These are phyloP conservation scores for Yamadazyma blattariae DNA, from an alignment of 1,139 yeast genomes.

Conservation along the genomic window DNA sequence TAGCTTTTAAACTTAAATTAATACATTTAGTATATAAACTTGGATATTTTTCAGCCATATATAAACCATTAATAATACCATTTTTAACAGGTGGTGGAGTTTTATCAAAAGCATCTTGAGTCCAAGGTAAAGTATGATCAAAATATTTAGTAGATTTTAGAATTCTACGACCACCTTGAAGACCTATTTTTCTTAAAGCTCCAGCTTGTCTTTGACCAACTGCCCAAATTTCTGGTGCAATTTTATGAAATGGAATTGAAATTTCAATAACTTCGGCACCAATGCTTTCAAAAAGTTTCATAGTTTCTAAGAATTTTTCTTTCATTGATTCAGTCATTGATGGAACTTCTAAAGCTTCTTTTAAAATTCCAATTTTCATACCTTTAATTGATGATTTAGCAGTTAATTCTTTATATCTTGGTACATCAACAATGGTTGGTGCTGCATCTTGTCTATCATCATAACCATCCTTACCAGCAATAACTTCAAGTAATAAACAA, in stretches of 20 bases:
- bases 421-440: conserved; percentile 39
- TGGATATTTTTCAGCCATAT: conserved; percentile 11
- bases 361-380: conserved; percentile 33
- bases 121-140: conserved; percentile 8
- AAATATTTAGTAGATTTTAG: conserved; percentile 6
- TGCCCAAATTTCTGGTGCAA: conserved; percentile 34
- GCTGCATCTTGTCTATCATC: conserved; percentile 26
- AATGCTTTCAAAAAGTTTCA: conserved; percentile 39
- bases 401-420: conserved; percentile 16
- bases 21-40: conserved; percentile 13
- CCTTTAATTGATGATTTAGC: conserved; percentile 49
- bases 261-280: conserved; percentile 41
- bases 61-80: conserved; percentile 11
- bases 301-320: conserved; percentile 25
- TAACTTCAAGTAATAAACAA: conserved; percentile 23
- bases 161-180: conserved; percentile 9
- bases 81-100: conserved; percentile 9
- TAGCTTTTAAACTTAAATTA: conserved; percentile 11
- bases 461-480: conserved; percentile 32
- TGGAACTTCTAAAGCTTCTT: conserved; percentile 29
- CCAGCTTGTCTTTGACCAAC: conserved; percentile 19
- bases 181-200: conserved; percentile 15
- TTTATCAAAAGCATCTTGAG: conserved; percentile 8
- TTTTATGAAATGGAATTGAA: conserved; percentile 28
- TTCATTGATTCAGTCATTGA: conserved; percentile 26